Base-by-base conservation (phyloP, 2,329 filamentous ascomycete genomes). In the Fusarium ambrosium region DNA sequence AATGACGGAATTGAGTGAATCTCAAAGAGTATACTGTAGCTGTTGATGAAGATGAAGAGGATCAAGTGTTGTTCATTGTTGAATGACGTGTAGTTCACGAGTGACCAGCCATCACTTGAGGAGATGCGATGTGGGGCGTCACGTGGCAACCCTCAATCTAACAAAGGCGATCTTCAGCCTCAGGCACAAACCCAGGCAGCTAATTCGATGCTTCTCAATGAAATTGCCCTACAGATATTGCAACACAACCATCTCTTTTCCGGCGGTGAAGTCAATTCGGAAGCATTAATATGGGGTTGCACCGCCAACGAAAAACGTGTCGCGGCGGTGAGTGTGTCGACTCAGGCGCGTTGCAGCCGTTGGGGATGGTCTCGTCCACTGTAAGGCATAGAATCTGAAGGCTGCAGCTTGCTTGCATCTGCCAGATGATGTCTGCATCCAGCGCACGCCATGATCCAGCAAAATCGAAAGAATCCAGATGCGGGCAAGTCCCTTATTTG, bases 141-240 rank as follows among this genome's bases (percentile, higher is more conserved):
- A 62, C 14, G 24, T 51, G 32, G 36, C 24, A 39, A 56, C 24
- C 36, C 4, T 41, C 8, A 32, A 53, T 34, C 22, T 10, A 37
- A 36, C 7, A 14, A 41, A 73, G 71, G 67, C 45, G 63, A 32
- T 34, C 51, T 24, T 5, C 0, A 4, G 71, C 71, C 71, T 73
- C 48, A 73, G 71, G 71, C 68, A 74, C 8, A 24, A 3, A 32
- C 0, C 0, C 1, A 68, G 71, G 22, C 45, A 64, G 24, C 4
- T 4, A 14, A 2, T 14, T 22, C n/a, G 16, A 13, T 14, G 24
- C 34, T 39, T 18, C 36, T 29, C 13, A 27, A 27, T 20, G 18
- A 29, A 60, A 9, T 20, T 13, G 18, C 18, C 16, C 36, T 36
- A 20, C n/a, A 11, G 24, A 13, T 14, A n/a, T 53, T 20, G 27